Conservation (phyloP, 768 basidiomycete species). For the Artomyces pyxidatus region DNA sequence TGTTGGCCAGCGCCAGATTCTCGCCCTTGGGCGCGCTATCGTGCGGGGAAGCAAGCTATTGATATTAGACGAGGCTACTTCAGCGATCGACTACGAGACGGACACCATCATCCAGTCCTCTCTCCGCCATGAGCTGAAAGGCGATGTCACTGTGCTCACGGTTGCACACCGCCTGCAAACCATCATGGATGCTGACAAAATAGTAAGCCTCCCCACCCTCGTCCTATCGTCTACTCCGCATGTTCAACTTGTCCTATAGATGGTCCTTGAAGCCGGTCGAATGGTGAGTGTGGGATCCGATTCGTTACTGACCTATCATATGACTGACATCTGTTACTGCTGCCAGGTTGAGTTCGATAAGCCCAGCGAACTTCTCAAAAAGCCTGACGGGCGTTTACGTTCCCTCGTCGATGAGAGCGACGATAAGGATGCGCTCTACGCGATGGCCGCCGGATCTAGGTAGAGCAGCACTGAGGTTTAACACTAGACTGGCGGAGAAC, state of each 20-base stretch:
- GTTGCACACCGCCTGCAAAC: constrained; percentile 52
- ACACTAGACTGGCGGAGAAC: too few relatives aligned
- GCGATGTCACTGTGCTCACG: constrained; percentile 45
- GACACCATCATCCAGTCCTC: constrained; percentile 50
- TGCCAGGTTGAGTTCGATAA: constrained; percentile 36
- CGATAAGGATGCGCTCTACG: constrained; percentile 28
- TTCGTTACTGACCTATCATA: too few relatives aligned
- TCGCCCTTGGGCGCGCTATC: constrained; percentile 52
- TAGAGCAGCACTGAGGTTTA: too few relatives aligned
- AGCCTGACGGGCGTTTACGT: constrained; percentile 27
- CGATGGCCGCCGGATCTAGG: constrained; percentile 20
- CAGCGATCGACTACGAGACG: constrained; percentile 40
- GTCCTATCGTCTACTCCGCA: background rate
- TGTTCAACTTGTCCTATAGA: constrained; percentile 18
- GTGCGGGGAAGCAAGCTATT: constrained; percentile 47
- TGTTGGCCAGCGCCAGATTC: constrained; percentile 53
- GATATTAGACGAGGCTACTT: constrained; percentile 42
- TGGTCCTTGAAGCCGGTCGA: constrained; percentile 35
- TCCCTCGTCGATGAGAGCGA: constrained; percentile 33
- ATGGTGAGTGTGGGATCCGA: constrained; percentile 24
- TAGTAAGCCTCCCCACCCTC: constrained; percentile 25
- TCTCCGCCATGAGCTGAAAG: constrained; percentile 36
- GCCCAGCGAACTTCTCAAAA: constrained; percentile 32
- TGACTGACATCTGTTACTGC: too few relatives aligned
- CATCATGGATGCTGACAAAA: constrained; percentile 56